A percentile compares a stretch with the other conserved stretches of the same genome.
Conservation (phyloP, 257 asterid species). For the Solanum piurae region DNA sequence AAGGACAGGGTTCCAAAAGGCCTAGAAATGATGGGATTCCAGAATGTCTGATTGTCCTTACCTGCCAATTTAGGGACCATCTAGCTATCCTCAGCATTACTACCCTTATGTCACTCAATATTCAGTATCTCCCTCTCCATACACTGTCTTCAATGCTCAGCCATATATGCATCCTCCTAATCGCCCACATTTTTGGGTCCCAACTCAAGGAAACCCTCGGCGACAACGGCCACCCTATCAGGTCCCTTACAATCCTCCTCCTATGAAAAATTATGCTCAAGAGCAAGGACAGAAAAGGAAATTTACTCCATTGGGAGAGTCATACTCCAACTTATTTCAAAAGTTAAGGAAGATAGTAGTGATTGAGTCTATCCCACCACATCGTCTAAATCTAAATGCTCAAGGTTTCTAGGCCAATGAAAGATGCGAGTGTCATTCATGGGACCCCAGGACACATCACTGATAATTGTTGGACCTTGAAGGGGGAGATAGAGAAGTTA, state of each 20-base stretch:
- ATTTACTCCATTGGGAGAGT: not conserved
- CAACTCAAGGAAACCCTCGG: not conserved
- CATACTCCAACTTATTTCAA: not conserved
- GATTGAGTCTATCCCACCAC: not conserved
- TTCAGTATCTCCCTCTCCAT: not conserved
- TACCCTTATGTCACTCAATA: not conserved
- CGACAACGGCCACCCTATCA: not conserved
- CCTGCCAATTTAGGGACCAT: not conserved
- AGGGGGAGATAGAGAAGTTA: not conserved
- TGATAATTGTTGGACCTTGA: not conserved
- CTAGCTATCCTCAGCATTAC: not conserved
- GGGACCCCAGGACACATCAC: not conserved
- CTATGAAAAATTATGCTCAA: too few relatives aligned
- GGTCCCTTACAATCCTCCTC: not conserved
- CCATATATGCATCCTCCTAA: not conserved
- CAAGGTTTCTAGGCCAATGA: not conserved
- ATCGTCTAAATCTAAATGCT: not conserved
- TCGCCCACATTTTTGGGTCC: not conserved
- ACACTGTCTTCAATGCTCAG: not conserved
- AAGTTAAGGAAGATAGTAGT: too few relatives aligned
- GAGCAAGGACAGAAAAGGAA: too few relatives aligned
- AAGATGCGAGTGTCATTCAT: too few relatives aligned
- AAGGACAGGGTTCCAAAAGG: not conserved
- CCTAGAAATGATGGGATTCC: not conserved
- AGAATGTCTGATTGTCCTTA: too few relatives aligned